Conservation (phyloP, 2,329 filamentous ascomycete genomes). For the Colletotrichum tamarilloi region DNA sequence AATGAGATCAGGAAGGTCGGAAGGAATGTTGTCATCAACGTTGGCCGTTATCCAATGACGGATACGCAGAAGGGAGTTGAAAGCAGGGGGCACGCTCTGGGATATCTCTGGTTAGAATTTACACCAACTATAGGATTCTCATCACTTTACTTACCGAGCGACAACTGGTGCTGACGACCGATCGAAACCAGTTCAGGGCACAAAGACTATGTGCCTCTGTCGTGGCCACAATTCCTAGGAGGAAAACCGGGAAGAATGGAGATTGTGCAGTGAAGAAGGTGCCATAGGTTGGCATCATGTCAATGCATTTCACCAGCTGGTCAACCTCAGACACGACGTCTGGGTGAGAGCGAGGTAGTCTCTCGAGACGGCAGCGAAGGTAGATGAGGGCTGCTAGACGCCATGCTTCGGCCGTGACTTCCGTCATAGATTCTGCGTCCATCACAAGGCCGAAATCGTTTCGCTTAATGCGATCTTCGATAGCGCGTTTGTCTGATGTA, state of each 20-base stretch:
- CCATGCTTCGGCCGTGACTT: constrained; percentile 55
- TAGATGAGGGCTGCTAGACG: constrained; percentile 52
- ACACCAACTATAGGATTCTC: background rate
- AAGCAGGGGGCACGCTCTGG: constrained; percentile 54
- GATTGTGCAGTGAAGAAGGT: constrained; percentile 54
- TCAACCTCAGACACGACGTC: constrained; percentile 45
- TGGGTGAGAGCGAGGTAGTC: constrained; percentile 50
- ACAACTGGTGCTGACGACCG: constrained; percentile 49
- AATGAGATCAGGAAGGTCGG: constrained; percentile 39
- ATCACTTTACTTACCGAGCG: constrained; percentile 50
- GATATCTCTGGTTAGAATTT: background rate
- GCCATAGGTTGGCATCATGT: constrained; percentile 54
- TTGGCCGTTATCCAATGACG: constrained; percentile 49
- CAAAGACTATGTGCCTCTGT: constrained; percentile 41
- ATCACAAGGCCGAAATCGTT: constrained; percentile 10
- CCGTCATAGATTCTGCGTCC: constrained; percentile 47
- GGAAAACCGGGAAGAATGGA: constrained; percentile 53
- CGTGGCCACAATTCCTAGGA: constrained; percentile 51
- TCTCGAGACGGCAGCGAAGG: constrained; percentile 51
- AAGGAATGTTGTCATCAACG: constrained; percentile 30
- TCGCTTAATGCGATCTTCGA: constrained; percentile 4
- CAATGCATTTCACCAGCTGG: constrained; percentile 50
- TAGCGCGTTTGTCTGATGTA: background rate
- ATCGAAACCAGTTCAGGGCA: constrained; percentile 49
- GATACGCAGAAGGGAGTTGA: constrained; percentile 45